These are phyloP conservation scores for Brettanomyces bruxellensis DNA, from an alignment of 805 yeast genomes.

Conservation along the genomic window DNA sequence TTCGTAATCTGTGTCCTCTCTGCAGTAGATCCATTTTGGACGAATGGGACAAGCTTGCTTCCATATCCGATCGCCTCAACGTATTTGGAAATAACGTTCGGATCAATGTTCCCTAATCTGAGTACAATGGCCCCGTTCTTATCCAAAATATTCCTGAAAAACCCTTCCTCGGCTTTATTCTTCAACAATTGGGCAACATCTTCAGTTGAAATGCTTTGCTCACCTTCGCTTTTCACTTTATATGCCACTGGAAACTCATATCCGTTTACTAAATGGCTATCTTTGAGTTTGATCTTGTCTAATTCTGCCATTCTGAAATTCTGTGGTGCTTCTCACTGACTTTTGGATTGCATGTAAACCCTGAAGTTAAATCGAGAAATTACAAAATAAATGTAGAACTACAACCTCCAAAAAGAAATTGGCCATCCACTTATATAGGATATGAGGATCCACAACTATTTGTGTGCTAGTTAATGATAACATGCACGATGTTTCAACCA, in stretches of 20 bases:
- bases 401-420: no score
- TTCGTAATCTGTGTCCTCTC: conserved; percentile 13
- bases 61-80: conserved; percentile 15
- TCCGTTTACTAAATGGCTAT: conserved; percentile 5
- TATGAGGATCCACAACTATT: no score
- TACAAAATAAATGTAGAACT: no score
- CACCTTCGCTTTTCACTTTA: background rate
- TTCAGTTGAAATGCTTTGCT: background rate
- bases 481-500: no score
- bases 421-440: no score
- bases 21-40: conserved; percentile 23
- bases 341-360: no score
- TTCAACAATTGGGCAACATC: conserved; percentile 5
- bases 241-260: conserved; percentile 14
- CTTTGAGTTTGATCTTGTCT: background rate
- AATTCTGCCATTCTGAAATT: background rate
- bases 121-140: conserved; percentile 24
- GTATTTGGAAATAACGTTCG: conserved; percentile 13
- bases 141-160: conserved; percentile 15
- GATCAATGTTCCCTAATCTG: conserved; percentile 15
- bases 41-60: conserved; percentile 17
- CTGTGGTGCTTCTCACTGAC: no score
- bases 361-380: no score
- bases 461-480: no score
- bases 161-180: conserved; percentile 14